Conservation (phyloP, 225 moss, liverwort and hornwort genomes). For the Anthoceros angustus region DNA sequence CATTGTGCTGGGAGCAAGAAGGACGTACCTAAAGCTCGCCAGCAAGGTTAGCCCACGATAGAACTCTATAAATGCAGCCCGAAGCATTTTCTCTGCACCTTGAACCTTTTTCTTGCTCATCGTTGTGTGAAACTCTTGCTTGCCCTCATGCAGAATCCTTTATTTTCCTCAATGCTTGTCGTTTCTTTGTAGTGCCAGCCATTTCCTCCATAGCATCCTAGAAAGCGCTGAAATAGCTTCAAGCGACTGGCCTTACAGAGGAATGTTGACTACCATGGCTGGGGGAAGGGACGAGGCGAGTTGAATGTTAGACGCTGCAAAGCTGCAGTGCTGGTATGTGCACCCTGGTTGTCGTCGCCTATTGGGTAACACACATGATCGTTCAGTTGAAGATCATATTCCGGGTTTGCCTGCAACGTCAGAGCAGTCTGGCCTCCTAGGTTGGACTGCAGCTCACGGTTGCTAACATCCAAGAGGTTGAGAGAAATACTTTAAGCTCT, state of each 20-base stretch:
- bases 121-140: slow-evolving; percentile 23
- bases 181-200: slow-evolving; percentile 12
- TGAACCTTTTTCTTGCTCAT: slow-evolving; percentile 57
- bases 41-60: neutral
- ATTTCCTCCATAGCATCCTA: slow-evolving; percentile 5
- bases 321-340: neutral
- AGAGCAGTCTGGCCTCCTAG: neutral
- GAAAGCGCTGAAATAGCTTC: neutral
- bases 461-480: neutral
- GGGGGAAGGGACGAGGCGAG: neutral
- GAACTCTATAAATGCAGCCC: neutral
- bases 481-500: slow-evolving; percentile 6
- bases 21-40: slow-evolving; percentile 45
- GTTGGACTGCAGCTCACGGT: neutral
- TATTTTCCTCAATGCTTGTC: slow-evolving; percentile 41
- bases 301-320: neutral
- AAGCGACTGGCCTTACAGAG: neutral
- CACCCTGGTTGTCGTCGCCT: neutral
- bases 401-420: too few species aligned
- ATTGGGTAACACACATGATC: neutral
- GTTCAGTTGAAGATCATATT: too few species aligned
- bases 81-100: slow-evolving; percentile 37
- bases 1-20: neutral
- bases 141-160: slow-evolving; percentile 22
- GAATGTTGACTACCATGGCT: neutral